Conservation (phyloP, 768 basidiomycete species). For the Tricholoma furcatifolium region DNA sequence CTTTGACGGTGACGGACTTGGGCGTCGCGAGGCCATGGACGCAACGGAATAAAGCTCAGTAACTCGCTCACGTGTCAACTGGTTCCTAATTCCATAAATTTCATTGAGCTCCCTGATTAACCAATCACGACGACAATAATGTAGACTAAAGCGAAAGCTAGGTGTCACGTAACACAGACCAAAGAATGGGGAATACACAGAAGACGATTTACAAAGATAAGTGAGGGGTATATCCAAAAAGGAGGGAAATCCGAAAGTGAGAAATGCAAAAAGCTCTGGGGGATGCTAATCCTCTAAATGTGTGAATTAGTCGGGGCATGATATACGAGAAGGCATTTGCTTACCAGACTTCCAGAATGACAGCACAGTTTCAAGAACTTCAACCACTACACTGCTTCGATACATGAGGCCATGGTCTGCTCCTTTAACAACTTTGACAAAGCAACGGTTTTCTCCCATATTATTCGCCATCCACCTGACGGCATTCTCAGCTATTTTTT, state of each 20-base stretch:
- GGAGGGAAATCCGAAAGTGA: not conserved
- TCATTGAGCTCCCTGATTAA: constrained; percentile 6
- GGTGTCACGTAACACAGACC: constrained; percentile 11
- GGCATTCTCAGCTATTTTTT: constrained; percentile 88
- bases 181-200: constrained; percentile 21
- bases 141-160: constrained; percentile 14
- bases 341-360: constrained; percentile 48
- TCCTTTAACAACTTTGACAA: constrained; percentile 78
- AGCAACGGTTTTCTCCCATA: constrained; percentile 74
- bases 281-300: constrained; percentile 1
- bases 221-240: constrained; percentile 14
- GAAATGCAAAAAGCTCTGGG: not conserved
- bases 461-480: constrained; percentile 90
- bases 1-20: constrained; percentile 36
- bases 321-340: constrained; percentile 7
- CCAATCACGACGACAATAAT: constrained; percentile 15
- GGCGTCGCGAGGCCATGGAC: constrained; percentile 34
- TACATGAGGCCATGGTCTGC: constrained; percentile 96
- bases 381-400: constrained; percentile 81
- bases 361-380: constrained; percentile 72
- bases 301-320: not conserved
- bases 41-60: not conserved
- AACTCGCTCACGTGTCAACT: not conserved
- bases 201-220: constrained; percentile 10
- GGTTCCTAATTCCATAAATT: not conserved